Base-by-base conservation (phyloP, 768 basidiomycete species). In the Auriculariales sp. region DNA sequence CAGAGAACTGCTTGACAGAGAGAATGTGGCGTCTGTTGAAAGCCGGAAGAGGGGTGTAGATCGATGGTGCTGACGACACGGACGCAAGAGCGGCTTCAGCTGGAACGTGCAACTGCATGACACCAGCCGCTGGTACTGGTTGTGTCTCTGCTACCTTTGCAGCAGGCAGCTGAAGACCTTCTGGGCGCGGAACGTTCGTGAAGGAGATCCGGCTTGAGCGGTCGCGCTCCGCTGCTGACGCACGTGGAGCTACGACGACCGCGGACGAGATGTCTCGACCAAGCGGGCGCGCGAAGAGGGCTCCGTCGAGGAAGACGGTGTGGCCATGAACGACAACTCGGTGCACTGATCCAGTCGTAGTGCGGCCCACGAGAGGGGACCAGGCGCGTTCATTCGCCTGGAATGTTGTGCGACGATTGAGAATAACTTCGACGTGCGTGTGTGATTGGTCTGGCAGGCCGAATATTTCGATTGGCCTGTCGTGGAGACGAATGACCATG, bases 21-120 rank as follows among this genome's bases (percentile, higher is more conserved):
- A 98, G 78, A 52, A 98, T 90, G 62, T 97, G 90, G 32, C 89
- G 80, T 50, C 88, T 82, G 57, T 92, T 80, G 81, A 94, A 98
- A 3, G 89, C 78, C 0, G 89, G 87, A 57, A 78, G 77, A 15
- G 74, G 64, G 59, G 57, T 76, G 56, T 52, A 73, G 74, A 5
- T 72, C 64, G 56, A 77, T 69, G 17, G 71, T 5, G 19, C 22
- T n/a, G n/a, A n/a, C n/a, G n/a, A n/a, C n/a, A n/a, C n/a, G 6
- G 39, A 25, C 12, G 39, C 39, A 7, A 25, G 19, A 6, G 22
- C 35, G n/a, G 22, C n/a, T 24, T 44, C 39, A 9, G 14, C 39
- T 9, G 17, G 39, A 15, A 44, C 39, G 19, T 44, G 39, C 22
- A 44, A 25, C 27, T 44, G 39, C 39, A 44, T 44, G 12, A 44